phyloP scores from a whole-genome alignment of 2,329 filamentous ascomycete genomes.

The Karstenula rhodostoma region DNA sequence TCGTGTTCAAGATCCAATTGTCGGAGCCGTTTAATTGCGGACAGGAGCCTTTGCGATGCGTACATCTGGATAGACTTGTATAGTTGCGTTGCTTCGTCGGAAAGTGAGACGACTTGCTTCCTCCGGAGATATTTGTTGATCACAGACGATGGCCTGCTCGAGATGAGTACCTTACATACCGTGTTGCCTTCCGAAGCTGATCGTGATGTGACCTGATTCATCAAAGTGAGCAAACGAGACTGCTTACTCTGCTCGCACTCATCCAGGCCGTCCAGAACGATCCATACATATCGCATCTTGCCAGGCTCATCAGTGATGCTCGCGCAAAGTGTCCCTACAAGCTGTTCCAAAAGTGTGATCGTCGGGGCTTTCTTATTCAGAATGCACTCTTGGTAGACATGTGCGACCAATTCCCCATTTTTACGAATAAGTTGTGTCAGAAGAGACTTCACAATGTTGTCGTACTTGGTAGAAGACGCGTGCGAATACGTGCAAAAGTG shows the following conservation, averaged over 20 bases:
- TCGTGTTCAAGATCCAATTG: constrained; percentile 15
- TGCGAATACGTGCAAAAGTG: constrained; percentile 32
- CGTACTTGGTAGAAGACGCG: constrained; percentile 19
- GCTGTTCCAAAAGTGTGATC: constrained; percentile 21
- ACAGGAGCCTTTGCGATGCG: constrained; percentile 12
- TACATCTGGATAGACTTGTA: constrained; percentile 19
- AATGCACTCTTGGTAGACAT: constrained; percentile 35
- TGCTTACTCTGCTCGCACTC: constrained; percentile 29
- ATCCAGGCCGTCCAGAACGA: constrained; percentile 41
- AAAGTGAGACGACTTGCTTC: constrained; percentile 14
- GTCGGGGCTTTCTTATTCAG: constrained; percentile 24
- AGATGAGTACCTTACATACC: constrained; percentile 20
- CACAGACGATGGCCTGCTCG: constrained; percentile 8
- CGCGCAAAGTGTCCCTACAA: constrained; percentile 26
- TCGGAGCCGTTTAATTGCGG: constrained; percentile 13
- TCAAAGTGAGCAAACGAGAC: constrained; percentile 27
- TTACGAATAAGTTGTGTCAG: constrained; percentile 30
- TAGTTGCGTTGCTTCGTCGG: constrained; percentile 14
- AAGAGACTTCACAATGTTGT: constrained; percentile 29
- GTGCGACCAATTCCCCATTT: constrained; percentile 28
- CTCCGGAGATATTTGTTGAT: constrained; percentile 11
- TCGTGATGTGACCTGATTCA: constrained; percentile 18
- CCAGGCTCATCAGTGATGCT: constrained; percentile 15
- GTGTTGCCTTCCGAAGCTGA: constrained; percentile 10
- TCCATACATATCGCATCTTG: constrained; percentile 20